These are phyloP conservation scores for Myxozyma neglecta DNA, from an alignment of 805 yeast species.

Conservation along the genomic window DNA sequence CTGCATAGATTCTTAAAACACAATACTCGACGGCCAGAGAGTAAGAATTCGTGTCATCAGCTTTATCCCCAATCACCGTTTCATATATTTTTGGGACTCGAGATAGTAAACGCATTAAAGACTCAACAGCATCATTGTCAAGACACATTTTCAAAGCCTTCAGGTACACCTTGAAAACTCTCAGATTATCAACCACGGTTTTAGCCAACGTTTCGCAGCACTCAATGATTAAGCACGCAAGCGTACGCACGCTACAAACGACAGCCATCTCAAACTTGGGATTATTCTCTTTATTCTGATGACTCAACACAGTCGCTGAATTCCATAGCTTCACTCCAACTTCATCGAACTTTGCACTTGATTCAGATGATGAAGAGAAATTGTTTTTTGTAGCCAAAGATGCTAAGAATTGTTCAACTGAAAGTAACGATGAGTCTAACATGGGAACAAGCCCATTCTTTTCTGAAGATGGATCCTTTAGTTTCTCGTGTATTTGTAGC, in stretches of 20 bases:
- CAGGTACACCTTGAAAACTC: constrained; percentile 17
- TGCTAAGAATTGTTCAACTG: constrained; percentile 18
- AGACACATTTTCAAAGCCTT: constrained; percentile 20
- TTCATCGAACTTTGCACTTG: constrained; percentile 1
- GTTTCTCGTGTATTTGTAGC: not conserved
- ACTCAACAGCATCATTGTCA: constrained; percentile 17
- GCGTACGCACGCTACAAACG: constrained; percentile 11
- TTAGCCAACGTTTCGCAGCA: constrained; percentile 15
- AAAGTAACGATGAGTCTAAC: constrained; percentile 5
- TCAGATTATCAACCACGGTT: not conserved
- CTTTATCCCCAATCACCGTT: not conserved
- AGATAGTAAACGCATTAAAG: constrained; percentile 6
- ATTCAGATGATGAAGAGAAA: not conserved
- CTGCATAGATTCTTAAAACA: constrained; percentile 12
- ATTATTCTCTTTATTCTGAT: not conserved
- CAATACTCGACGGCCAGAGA: constrained; percentile 9
- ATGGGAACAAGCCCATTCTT: constrained; percentile 1
- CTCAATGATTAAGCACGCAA: constrained; percentile 22
- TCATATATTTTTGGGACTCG: constrained; percentile 11
- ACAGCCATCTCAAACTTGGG: not conserved
- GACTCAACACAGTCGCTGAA: constrained; percentile 9
- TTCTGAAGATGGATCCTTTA: constrained; percentile 1
- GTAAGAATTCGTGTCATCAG: not conserved
- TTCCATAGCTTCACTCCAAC: constrained; percentile 21
- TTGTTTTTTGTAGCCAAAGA: constrained; percentile 9